phyloP scores from a whole-genome alignment of 2,329 filamentous ascomycete genomes.

The Paecilomyces formosus region DNA sequence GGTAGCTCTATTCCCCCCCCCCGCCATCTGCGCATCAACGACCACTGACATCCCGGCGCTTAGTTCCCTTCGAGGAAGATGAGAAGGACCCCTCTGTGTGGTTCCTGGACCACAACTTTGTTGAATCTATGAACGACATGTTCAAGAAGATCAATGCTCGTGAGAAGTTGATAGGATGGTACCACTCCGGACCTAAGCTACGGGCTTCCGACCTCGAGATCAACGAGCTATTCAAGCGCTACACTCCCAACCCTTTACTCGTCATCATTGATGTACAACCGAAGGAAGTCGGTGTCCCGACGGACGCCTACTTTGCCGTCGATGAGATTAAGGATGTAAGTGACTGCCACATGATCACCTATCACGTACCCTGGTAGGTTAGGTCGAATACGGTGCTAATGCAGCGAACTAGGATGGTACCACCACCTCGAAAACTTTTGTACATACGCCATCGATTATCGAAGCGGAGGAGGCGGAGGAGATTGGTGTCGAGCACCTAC shows the following conservation, averaged over 20 bases:
- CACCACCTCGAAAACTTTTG: conserved; percentile 92
- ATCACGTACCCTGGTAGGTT: not conserved
- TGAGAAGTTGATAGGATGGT: conserved; percentile 99
- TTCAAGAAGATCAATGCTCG: conserved; percentile 99
- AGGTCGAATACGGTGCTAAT: conserved; percentile 1
- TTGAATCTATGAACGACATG: conserved; percentile 99
- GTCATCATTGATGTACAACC: conserved; percentile 99
- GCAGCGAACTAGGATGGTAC: conserved; percentile 69
- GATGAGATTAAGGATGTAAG: conserved; percentile 98
- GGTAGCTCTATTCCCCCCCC: conserved; percentile 49
- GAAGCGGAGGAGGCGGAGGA: conserved; percentile 98
- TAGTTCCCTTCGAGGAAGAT: conserved; percentile 97
- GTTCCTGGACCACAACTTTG: conserved; percentile 99
- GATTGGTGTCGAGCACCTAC: conserved; percentile 94
- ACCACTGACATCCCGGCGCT: conserved; percentile 13
- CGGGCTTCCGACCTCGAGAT: conserved; percentile 95
- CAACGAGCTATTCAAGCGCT: conserved; percentile 99
- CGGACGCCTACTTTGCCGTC: conserved; percentile 97
- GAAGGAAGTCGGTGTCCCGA: conserved; percentile 94
- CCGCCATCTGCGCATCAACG: not conserved
- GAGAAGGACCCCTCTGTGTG: conserved; percentile 97
- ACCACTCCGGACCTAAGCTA: conserved; percentile 95
- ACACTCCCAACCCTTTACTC: conserved; percentile 90
- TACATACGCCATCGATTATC: conserved; percentile 96
- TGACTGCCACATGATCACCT: conserved; percentile 10